These are phyloP conservation scores for Monosporozyma solicola DNA, from an alignment of 805 yeast genomes.

Conservation along the genomic window DNA sequence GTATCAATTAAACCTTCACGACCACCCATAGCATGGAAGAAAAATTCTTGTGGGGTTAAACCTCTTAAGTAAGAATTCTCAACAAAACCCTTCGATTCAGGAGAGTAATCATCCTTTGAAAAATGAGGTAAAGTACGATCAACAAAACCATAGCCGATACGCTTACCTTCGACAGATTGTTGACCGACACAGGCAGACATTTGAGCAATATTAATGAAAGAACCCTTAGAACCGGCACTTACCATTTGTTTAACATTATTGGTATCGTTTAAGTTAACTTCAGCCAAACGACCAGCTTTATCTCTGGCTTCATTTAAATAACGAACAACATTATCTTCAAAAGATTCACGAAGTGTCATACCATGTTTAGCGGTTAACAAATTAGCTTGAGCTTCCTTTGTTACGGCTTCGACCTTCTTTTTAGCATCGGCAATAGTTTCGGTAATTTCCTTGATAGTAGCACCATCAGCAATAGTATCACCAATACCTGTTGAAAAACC, in stretches of 20 bases:
- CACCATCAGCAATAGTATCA: constrained; percentile 97
- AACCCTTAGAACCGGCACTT: constrained; percentile 97
- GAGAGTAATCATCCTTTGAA: constrained; percentile 96
- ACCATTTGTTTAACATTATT: constrained; percentile 99
- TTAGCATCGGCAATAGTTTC: constrained; percentile 90
- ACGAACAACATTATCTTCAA: constrained; percentile 94
- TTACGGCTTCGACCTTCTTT: constrained; percentile 87
- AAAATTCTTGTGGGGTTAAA: constrained; percentile 95
- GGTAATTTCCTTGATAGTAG: constrained; percentile 89
- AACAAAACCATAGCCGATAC: constrained; percentile 94
- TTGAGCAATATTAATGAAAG: constrained; percentile 96
- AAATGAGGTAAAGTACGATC: constrained; percentile 97
- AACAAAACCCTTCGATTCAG: constrained; percentile 96
- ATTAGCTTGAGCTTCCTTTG: constrained; percentile 84
- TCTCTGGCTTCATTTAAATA: constrained; percentile 97
- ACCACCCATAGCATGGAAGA: constrained; percentile 99
- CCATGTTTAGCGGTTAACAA: constrained; percentile 93
- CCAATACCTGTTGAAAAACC: constrained; percentile 99
- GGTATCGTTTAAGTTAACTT: constrained; percentile 84
- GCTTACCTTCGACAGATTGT: constrained; percentile 98
- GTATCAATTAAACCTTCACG: constrained; percentile 99
- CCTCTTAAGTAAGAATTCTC: constrained; percentile 97
- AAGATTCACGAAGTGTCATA: constrained; percentile 98
- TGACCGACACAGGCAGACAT: constrained; percentile 99
- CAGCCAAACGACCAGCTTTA: constrained; percentile 98